Percentiles rank a stretch among this genome's conserved stretches.
phyloP scores from a whole-genome alignment of 2,329 filamentous ascomycete genomes.

The Aureobasidium sp. region DNA sequence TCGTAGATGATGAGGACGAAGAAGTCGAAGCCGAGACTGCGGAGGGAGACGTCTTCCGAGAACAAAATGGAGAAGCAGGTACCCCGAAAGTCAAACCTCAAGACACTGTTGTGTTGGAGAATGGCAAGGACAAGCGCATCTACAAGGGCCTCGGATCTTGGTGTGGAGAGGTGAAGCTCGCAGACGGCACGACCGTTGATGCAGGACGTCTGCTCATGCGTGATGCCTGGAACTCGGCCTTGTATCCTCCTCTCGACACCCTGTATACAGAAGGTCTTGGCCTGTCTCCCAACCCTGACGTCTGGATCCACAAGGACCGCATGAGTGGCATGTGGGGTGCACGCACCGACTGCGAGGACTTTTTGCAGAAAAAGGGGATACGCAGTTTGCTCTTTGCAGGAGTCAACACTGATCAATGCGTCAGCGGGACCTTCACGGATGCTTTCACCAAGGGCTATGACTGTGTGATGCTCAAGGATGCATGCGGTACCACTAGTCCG shows the following conservation, averaged over 20 bases:
- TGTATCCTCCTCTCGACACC: slow-evolving; percentile 40
- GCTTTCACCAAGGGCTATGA: slow-evolving; percentile 49
- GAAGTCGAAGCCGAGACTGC: slow-evolving; percentile 6
- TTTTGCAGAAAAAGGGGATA: slow-evolving; percentile 33
- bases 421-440: slow-evolving; percentile 47
- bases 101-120: slow-evolving; percentile 16
- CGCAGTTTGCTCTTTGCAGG: slow-evolving; percentile 48
- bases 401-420: slow-evolving; percentile 55
- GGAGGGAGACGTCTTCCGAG: slow-evolving; percentile 15
- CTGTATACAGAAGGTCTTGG: slow-evolving; percentile 27
- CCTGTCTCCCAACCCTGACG: slow-evolving; percentile 31
- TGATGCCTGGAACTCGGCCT: slow-evolving; percentile 47
- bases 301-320: slow-evolving; percentile 48
- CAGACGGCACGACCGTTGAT: slow-evolving; percentile 30
- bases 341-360: slow-evolving; percentile 35
- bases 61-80: slow-evolving; percentile 13
- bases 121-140: slow-evolving; percentile 19
- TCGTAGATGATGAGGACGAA: slow-evolving; percentile 19
- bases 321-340: slow-evolving; percentile 49
- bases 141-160: slow-evolving; percentile 27
- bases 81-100: background rate
- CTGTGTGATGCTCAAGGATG: slow-evolving; percentile 47
- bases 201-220: slow-evolving; percentile 42
- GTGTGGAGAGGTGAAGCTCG: slow-evolving; percentile 22
- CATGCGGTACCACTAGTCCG: slow-evolving; percentile 43